These are phyloP conservation scores for Phaeosphaeriaceae sp. DNA, from an alignment of 2,329 filamentous ascomycete genomes.

Conservation along the genomic window DNA sequence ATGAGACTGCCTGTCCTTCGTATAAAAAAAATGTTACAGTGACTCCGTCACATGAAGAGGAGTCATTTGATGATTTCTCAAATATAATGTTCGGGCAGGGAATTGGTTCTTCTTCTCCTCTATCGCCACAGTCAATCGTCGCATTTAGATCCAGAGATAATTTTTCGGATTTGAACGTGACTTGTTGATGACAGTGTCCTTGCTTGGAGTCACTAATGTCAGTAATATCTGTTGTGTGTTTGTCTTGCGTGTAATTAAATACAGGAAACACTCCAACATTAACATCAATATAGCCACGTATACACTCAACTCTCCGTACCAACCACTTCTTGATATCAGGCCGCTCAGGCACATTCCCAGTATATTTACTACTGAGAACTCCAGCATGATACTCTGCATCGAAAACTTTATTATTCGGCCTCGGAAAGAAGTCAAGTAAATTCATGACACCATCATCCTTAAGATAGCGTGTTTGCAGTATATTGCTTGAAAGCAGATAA, in stretches of 20 bases:
- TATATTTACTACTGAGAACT: slow-evolving; percentile 32
- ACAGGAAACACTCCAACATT: slow-evolving; percentile 73
- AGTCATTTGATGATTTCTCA: slow-evolving; percentile 58
- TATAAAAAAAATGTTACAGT: slow-evolving; percentile 64
- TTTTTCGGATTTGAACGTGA: slow-evolving; percentile 66
- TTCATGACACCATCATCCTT: slow-evolving; percentile 77
- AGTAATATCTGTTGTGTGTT: slow-evolving; percentile 65
- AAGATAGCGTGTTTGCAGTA: slow-evolving; percentile 78
- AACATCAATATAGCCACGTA: slow-evolving; percentile 69
- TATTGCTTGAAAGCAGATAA: slow-evolving; percentile 76
- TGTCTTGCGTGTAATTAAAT: slow-evolving; percentile 66
- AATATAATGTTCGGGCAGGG: slow-evolving; percentile 63
- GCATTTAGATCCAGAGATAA: slow-evolving; percentile 71
- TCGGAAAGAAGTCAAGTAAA: slow-evolving; percentile 76
- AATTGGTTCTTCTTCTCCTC: slow-evolving; percentile 54
- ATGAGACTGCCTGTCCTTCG: slow-evolving; percentile 73
- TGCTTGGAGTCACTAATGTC: slow-evolving; percentile 26
- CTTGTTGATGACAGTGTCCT: slow-evolving; percentile 38
- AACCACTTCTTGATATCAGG: slow-evolving; percentile 69
- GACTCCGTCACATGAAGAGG: slow-evolving; percentile 67
- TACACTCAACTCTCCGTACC: slow-evolving; percentile 73
- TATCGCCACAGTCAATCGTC: slow-evolving; percentile 67
- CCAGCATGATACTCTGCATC: slow-evolving; percentile 50
- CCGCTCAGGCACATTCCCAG: slow-evolving; percentile 32
- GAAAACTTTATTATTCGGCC: slow-evolving; percentile 64